Evolutionary conservation across 441 rosid species (phyloP), one percentile per base, ranked within the genome.

Genomic region (Populus hybrid): DNA sequence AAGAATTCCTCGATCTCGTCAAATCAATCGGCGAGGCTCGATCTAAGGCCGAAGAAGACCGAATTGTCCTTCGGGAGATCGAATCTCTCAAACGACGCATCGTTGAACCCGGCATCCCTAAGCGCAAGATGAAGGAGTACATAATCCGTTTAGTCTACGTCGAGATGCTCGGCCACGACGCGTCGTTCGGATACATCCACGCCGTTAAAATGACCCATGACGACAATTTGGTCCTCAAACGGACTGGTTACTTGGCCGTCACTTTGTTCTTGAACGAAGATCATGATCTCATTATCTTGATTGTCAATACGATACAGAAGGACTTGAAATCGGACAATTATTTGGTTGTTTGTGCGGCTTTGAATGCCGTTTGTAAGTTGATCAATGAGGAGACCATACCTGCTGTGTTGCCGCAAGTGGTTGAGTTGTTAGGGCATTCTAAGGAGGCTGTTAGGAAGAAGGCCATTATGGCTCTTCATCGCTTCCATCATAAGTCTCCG

Each of bases 121-220:
- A 94, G 75, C 87, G 98, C 71, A 94, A 94, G 83, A 94, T 96
- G 98, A 96, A 96, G 82, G 98, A 96, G 88, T 94, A 84, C 86
- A 93, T 96, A 46, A 89, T 96, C 74, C 87, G 98, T 2, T 90
- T 96, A 36, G 89, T 93, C 63, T 96, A 94, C 85, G 85, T 96
- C 38, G 99, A 96, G 91, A 96, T 96, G 99, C 89, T 96, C 18
- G 99, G 99, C 26, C 98, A 96, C 79, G 98, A 94, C 78, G 97
- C 99, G 38, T 94, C 98, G 3, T 96, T 96, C 68, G 98, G 98
- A 20, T 92, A 94, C 88, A 96, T 96, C 79, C 97, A 96, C 81
- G 97, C 99, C 78, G 99, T 96, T 35, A 96, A 96, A 85, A 96
- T 96, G 99, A 96, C 98, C 0, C 99, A 96, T 84, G 96, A 92